Evolutionary conservation across 83 land plant genomes (phyloP).

Genomic region (Picea abies): DNA sequence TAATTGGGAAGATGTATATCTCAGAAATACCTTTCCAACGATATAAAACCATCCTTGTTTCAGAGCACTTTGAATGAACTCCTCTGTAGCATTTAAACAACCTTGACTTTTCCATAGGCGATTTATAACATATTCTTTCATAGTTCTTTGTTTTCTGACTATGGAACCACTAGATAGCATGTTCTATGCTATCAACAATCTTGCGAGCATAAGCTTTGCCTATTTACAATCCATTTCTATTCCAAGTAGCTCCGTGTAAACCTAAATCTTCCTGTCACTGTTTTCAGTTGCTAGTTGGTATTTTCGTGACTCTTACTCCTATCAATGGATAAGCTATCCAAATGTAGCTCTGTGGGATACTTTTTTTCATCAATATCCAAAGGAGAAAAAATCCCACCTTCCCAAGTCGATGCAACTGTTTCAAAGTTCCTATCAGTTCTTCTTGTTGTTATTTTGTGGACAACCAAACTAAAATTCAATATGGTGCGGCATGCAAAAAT

Average conservation of each 20-base stretch:
- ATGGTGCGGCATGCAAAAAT: no score
- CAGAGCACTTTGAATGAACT: no score
- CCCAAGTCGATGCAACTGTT: slow-evolving; percentile 25
- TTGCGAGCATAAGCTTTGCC: slow-evolving; percentile 78
- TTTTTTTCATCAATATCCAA: neutral
- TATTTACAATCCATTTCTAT: slow-evolving; percentile 83
- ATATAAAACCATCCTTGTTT: no score
- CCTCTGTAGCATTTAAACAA: no score
- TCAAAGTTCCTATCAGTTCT: no score
- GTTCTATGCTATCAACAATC: slow-evolving; percentile 59
- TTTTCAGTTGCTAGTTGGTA: slow-evolving; percentile 41
- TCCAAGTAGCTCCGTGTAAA: slow-evolving; percentile 61
- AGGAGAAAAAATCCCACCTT: slow-evolving; percentile 25
- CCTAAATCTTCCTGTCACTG: slow-evolving; percentile 56
- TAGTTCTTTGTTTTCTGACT: no score
- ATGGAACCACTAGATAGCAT: no score
- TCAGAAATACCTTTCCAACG: no score
- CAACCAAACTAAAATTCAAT: no score
- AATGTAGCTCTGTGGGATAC: neutral
- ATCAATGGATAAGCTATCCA: neutral
- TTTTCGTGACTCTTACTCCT: neutral
- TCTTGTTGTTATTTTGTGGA: no score
- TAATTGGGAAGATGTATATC: no score
- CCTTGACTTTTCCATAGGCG: no score
- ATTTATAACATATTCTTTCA: neutral